Percentiles rank a stretch among this genome's conserved stretches.
Evolutionary conservation across 495 filamentous ascomycete genomes (phyloP).

Genomic region (Poronia punctata): DNA sequence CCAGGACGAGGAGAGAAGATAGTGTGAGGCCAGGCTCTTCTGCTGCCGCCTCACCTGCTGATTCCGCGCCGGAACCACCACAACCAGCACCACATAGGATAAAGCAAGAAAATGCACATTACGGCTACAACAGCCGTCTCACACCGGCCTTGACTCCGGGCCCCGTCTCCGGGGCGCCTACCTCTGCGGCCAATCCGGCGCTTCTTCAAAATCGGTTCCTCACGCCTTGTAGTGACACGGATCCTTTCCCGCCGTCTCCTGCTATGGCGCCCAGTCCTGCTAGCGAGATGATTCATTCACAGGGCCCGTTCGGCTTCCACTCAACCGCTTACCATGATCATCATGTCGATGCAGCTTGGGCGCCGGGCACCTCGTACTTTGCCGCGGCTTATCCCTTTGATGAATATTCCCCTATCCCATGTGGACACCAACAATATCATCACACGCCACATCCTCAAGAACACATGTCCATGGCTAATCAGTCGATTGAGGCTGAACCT

Average conservation of each 20-base stretch:
- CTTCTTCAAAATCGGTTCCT: conserved; percentile 29
- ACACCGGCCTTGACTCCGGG: conserved; percentile 23
- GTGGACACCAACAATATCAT: conserved; percentile 24
- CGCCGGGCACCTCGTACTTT: conserved; percentile 14
- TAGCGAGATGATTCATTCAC: conserved; percentile 23
- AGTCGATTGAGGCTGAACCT: conserved; percentile 21
- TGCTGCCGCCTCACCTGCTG: conserved; percentile 7
- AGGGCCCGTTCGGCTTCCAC: conserved; percentile 18
- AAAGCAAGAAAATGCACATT: conserved; percentile 27
- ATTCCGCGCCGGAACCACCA: conserved; percentile 3
- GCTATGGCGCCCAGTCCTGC: conserved; percentile 19
- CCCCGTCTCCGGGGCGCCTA: conserved; percentile 9
- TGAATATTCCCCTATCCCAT: conserved; percentile 14
- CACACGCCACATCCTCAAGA: conserved; percentile 14
- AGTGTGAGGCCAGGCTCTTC: conserved; percentile 20
- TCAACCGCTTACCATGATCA: conserved; percentile 18
- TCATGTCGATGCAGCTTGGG: conserved; percentile 22
- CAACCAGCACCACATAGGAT: conserved; percentile 20
- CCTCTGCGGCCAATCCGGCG: conserved; percentile 10
- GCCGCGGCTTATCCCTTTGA: conserved; percentile 16
- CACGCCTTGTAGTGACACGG: conserved; percentile 40
- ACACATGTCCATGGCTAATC: conserved; percentile 15
- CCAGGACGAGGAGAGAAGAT: conserved; percentile 24
- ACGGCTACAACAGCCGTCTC: conserved; percentile 14
- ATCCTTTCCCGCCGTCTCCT: conserved; percentile 22